Evolutionary conservation across 306 rosid species (phyloP).

Genomic region (Vachellia pachyceras): DNA sequence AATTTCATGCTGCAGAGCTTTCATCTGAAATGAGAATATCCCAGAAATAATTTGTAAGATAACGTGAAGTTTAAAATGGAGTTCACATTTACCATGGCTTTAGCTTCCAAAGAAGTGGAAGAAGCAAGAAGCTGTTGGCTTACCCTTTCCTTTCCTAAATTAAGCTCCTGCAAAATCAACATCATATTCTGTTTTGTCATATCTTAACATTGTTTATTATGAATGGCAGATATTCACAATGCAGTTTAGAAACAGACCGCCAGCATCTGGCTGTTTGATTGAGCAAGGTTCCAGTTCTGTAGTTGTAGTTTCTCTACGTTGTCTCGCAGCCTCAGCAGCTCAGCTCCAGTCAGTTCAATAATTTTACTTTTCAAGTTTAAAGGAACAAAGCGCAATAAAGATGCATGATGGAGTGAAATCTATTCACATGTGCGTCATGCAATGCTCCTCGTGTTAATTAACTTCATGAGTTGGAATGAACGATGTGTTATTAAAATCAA

Average conservation of each 20-base stretch:
- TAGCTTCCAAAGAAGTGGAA: constrained; percentile 6
- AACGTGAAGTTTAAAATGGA: background rate
- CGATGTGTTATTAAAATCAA: background rate
- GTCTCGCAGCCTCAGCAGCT: constrained; percentile 63
- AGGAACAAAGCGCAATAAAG: constrained; percentile 25
- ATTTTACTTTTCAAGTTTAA: constrained; percentile 61
- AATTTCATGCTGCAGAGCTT: constrained; percentile 73
- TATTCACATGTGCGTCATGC: background rate
- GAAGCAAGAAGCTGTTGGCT: constrained; percentile 27
- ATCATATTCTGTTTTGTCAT: background rate
- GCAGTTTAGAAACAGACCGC: constrained; percentile 51
- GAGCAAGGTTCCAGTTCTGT: constrained; percentile 88
- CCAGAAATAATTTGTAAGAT: background rate
- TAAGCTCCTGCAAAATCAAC: constrained; percentile 71
- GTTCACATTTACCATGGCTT: background rate
- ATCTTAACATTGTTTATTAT: background rate
- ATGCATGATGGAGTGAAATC: background rate
- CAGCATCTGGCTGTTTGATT: constrained; percentile 74
- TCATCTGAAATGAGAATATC: constrained; percentile 55
- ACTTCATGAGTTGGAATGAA: background rate
- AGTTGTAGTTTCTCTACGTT: constrained; percentile 75
- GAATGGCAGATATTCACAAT: background rate
- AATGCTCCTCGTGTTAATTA: background rate
- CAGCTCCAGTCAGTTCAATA: constrained; percentile 68
- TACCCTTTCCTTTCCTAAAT: constrained; percentile 79